phyloP scores from a whole-genome alignment of 306 rosid genomes.

The Pueraria montana region DNA sequence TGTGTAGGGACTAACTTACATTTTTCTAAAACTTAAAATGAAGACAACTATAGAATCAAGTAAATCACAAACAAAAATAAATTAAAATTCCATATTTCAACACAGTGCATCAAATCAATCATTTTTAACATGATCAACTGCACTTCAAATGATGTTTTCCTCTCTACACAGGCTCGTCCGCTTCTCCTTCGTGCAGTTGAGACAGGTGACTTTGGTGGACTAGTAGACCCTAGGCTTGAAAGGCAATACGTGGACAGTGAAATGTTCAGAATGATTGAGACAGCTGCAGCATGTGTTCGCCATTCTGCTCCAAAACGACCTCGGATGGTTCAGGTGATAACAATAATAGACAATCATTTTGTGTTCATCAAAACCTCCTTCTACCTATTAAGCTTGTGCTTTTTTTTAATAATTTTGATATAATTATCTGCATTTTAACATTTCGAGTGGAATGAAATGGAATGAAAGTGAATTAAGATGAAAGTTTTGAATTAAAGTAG shows the following conservation, averaged over 20 bases:
- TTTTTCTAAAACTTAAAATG: not conserved
- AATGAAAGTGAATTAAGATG: no score
- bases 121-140: constrained; percentile 7
- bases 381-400: not conserved
- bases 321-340: constrained; percentile 86
- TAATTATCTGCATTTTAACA: no score
- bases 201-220: constrained; percentile 64
- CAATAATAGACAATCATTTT: not conserved
- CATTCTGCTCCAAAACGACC: constrained; percentile 93
- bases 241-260: constrained; percentile 68
- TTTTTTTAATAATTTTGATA: no score
- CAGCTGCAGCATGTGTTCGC: constrained; percentile 96
- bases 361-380: constrained; percentile 1
- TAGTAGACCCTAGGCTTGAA: constrained; percentile 80
- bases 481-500: no score
- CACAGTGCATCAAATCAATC: not conserved
- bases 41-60: not conserved
- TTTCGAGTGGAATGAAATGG: no score
- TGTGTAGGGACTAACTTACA: not conserved
- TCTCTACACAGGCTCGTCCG: constrained; percentile 83
- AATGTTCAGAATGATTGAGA: constrained; percentile 87
- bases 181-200: constrained; percentile 73
- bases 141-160: constrained; percentile 37
- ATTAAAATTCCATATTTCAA: not conserved
- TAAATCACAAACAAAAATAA: not conserved